Conservation (phyloP, 78 protist species). For the Dictyostelium brefeldianum region DNA sequence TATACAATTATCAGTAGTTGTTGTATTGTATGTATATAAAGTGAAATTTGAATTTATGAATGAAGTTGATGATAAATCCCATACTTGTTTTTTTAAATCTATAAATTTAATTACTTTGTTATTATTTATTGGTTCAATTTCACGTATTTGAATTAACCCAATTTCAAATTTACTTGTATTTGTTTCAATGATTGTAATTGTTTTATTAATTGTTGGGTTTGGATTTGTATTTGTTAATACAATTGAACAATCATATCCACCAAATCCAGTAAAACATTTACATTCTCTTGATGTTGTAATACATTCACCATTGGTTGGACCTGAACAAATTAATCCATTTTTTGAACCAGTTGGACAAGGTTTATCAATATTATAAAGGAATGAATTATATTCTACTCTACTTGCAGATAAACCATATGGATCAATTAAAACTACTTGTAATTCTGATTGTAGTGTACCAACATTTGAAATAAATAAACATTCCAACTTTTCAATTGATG, state of each 20-base stretch:
- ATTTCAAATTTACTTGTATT: neutral
- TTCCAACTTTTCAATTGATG: neutral
- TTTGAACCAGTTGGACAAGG: neutral
- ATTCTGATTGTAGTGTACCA: neutral
- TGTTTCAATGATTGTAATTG: neutral
- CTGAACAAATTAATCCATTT: neutral
- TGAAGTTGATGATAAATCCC: neutral
- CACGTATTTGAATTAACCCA: constrained; percentile 8
- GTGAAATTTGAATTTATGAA: neutral
- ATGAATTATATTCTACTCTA: neutral
- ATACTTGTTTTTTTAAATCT: neutral
- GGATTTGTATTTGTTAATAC: neutral
- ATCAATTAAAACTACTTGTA: neutral
- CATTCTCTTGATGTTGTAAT: neutral
- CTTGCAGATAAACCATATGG: neutral
- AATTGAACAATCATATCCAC: neutral
- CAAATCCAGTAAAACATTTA: neutral
- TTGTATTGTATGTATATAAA: neutral
- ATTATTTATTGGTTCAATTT: neutral
- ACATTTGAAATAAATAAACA: neutral
- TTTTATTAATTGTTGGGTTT: neutral
- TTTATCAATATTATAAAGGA: neutral
- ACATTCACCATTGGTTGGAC: constrained; percentile 7
- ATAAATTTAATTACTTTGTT: neutral
- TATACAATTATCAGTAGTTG: neutral